Evolutionary conservation across 495 filamentous ascomycete species (phyloP), one percentile per base, ranked within the genome.

Genomic region (Lasiosphaeris hirsuta): DNA sequence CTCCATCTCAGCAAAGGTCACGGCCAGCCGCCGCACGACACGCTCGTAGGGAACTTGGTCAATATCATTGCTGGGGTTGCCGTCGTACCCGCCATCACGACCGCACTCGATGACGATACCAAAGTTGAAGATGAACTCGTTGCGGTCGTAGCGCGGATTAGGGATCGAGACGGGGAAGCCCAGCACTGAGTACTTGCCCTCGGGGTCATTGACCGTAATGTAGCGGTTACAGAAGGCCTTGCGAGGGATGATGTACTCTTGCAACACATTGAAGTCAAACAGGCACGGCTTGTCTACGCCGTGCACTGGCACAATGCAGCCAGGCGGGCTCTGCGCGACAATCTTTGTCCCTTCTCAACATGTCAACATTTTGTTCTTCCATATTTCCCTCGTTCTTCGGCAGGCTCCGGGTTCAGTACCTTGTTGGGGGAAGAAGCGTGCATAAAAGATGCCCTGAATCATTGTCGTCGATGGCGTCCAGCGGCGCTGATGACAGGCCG

Each of bases 71-170:
- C 68, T 30, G 23, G 23, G 23, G 23, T 30, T 62, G 40, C 30
- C 41, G 33, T 35, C 33, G 52, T 15, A 10, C n/a, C 18, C 52
- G 34, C 9, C n/a, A 33, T 10, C 52, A 5, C 4, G 1, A 35
- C 42, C 19, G 19, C 15, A 53, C 41, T 78, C 75, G 40, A 98
- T 76, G 13, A 98, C 90, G 17, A 97, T 69, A 47, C 89, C 89
- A 63, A 97, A 96, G 69, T 97, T 97, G 83, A 97, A 98, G 67
- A 96, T 95, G 74, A 95, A 97, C 68, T 96, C 89, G 73, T 97
- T 98, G 51, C 94, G 88, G 53, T 87, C 81, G 69, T 98, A 93
- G 43, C 80, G 80, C 23, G 79, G 75, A 43, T 87, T 83, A 7
- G 81, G 83, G 71, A 97, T 90, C 69, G 89, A 92, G 37, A 97